phyloP scores from a whole-genome alignment of 257 asterid genomes.

The Perilla frutescens region DNA sequence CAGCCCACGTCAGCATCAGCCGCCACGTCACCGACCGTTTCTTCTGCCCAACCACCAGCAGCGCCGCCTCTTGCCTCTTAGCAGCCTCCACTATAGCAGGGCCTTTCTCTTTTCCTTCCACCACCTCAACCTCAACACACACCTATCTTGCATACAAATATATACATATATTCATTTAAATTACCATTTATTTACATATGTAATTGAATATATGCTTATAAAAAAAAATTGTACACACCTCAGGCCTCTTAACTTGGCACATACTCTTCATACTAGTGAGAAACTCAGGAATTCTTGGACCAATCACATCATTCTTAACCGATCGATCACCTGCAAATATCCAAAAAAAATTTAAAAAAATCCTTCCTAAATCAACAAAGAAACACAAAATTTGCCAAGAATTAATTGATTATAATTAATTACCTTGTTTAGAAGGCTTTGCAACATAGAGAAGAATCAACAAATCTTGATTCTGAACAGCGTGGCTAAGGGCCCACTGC shows the following conservation, averaged over 20 bases:
- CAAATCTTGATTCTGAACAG: constrained; percentile 67
- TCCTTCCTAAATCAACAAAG: too few species aligned
- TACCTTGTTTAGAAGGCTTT: constrained; percentile 68
- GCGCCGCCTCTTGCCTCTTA: constrained; percentile 48
- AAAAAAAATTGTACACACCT: constrained; percentile 46
- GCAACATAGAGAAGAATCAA: constrained; percentile 62
- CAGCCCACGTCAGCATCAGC: constrained; percentile 76
- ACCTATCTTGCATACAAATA: constrained; percentile 45
- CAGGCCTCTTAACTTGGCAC: constrained; percentile 77
- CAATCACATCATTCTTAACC: constrained; percentile 33
- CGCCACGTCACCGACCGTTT: constrained; percentile 74
- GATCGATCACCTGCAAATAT: constrained; percentile 45
- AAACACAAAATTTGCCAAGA: neutral
- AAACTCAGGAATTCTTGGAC: constrained; percentile 56
- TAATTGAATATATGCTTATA: neutral
- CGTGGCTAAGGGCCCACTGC: constrained; percentile 80
- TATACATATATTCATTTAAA: neutral
- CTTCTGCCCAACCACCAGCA: constrained; percentile 78
- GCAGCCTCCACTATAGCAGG: constrained; percentile 68
- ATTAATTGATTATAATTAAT: neutral
- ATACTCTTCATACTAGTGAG: constrained; percentile 56
- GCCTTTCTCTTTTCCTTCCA: constrained; percentile 82
- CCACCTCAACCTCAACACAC: constrained; percentile 53
- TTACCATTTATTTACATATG: neutral
- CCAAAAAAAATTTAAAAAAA: neutral